These are phyloP conservation scores for Cynanchum wilfordii DNA, from an alignment of 257 asterid genomes.

Conservation along the genomic window DNA sequence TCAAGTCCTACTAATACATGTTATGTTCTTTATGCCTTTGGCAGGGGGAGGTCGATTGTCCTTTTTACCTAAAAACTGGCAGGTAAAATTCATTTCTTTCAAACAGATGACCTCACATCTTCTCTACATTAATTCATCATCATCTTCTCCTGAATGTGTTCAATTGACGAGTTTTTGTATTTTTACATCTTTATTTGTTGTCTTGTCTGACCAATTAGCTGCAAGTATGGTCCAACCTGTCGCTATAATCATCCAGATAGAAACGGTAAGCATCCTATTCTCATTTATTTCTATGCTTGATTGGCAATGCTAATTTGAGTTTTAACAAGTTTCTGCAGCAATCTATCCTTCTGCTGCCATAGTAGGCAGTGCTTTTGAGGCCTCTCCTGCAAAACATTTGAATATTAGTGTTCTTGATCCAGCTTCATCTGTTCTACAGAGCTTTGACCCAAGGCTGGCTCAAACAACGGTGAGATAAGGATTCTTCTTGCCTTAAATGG, in stretches of 20 bases:
- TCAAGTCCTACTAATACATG: conserved; percentile 3
- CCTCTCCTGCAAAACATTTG: conserved; percentile 71
- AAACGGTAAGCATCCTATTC: conserved; percentile 42
- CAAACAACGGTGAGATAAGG: conserved; percentile 55
- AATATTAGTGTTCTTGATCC: conserved; percentile 59
- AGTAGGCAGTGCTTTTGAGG: conserved; percentile 43
- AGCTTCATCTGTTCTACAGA: conserved; percentile 60
- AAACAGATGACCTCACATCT: conserved; percentile 11
- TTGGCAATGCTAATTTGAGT: neutral
- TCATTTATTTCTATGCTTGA: conserved; percentile 10
- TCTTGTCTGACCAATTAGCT: conserved; percentile 49
- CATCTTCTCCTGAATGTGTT: conserved; percentile 6
- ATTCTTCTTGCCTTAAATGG: conserved; percentile 5
- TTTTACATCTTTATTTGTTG: conserved; percentile 1
- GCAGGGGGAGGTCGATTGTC: conserved; percentile 98
- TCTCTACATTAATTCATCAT: conserved; percentile 5
- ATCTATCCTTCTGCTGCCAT: conserved; percentile 50
- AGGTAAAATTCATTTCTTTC: conserved; percentile 48
- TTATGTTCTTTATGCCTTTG: conserved; percentile 20
- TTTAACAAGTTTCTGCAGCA: conserved; percentile 22
- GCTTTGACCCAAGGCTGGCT: conserved; percentile 63
- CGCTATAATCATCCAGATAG: conserved; percentile 95
- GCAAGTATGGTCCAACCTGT: conserved; percentile 90
- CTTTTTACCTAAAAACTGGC: conserved; percentile 93
- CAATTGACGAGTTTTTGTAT: conserved; percentile 19